Evolutionary conservation across 371 early-diverging fungal genomes (phyloP).

Genomic region (Mucor saturninus): DNA sequence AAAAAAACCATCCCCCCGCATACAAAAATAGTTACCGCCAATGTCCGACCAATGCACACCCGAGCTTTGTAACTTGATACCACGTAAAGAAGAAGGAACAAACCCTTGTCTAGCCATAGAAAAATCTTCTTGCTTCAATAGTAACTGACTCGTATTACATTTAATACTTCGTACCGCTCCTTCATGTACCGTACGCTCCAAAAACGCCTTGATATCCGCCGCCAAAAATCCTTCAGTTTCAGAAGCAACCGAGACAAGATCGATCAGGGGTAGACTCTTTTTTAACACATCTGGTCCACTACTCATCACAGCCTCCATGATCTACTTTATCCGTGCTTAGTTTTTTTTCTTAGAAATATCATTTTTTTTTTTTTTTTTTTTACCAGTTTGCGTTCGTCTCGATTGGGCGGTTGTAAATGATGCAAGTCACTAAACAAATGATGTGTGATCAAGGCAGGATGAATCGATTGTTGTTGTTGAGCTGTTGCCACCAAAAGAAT

Average conservation of each 20-base stretch:
- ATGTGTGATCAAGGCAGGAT: constrained; percentile 63
- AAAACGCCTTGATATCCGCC: constrained; percentile 78
- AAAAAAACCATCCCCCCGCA: neutral
- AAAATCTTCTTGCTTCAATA: constrained; percentile 69
- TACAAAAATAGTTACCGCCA: constrained; percentile 59
- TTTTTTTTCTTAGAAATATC: neutral
- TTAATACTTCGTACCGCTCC: constrained; percentile 74
- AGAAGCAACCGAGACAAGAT: constrained; percentile 75
- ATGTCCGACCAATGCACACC: constrained; percentile 88
- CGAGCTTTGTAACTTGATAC: constrained; percentile 80
- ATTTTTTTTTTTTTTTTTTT: neutral
- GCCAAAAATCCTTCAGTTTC: constrained; percentile 91
- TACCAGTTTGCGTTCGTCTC: constrained; percentile 70
- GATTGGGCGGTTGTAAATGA: constrained; percentile 72
- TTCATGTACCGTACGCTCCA: constrained; percentile 84
- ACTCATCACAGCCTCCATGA: constrained; percentile 64
- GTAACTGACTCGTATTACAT: constrained; percentile 18
- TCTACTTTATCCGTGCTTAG: constrained; percentile 27
- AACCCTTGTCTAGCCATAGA: constrained; percentile 77
- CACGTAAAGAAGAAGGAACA: constrained; percentile 82
- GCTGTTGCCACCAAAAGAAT: constrained; percentile 74
- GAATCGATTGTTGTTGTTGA: constrained; percentile 71
- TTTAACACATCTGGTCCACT: constrained; percentile 39
- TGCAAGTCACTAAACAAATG: constrained; percentile 74
- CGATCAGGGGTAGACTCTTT: constrained; percentile 56